Evolutionary conservation across 2,329 filamentous ascomycete species (phyloP), one percentile per base, ranked within the genome.

Genomic region (Fusarium sp.): DNA sequence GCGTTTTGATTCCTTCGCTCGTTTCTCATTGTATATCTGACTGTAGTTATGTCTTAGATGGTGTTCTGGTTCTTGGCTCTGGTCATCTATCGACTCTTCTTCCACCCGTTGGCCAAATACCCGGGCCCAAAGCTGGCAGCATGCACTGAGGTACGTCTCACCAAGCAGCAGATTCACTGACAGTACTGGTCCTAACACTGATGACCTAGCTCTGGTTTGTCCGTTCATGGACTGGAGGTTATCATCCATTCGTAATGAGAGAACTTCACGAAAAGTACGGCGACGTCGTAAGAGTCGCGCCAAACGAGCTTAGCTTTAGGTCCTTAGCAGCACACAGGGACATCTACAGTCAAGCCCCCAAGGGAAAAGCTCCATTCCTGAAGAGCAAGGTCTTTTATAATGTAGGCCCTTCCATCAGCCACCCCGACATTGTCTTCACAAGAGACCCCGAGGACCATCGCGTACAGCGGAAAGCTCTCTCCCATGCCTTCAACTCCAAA

Each of bases 251-350:
- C 3, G 6, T 18, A 0, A 61, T 71, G 4, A 55, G 44, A 31
- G 4, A 51, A 20, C 16, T 36, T 2, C 62, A 71, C 16, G 42
- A 53, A 4, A 62, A 65, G 8, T 74, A 74, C 6, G 72, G 72
- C 2, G 64, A 73, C 16, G 56, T 71, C 2, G 70, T 74, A 11
- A 64, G 72, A 7, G 50, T 65, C 0, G 61, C 68, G 2, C 58
- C 64, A 14, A 67, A 73, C 13, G 70, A 74, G 6, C 62, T 74
- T 0, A 61, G 63, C 31, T 74, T 68, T 4, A 58, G 29, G 0
- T 65, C 68, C 4, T 23, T 46, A 2, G 14, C 31, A 4, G 70
- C 73, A 2, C 63, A 62, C 23, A 69, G 54, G 2, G 72, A 75
- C 1, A 75, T 75, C 1, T 71, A 69, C 5, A 59, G 46, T 8